Evolutionary conservation across 139 green algal species (phyloP).

Genomic region (Auxenochlorella pyrenoidosa): DNA sequence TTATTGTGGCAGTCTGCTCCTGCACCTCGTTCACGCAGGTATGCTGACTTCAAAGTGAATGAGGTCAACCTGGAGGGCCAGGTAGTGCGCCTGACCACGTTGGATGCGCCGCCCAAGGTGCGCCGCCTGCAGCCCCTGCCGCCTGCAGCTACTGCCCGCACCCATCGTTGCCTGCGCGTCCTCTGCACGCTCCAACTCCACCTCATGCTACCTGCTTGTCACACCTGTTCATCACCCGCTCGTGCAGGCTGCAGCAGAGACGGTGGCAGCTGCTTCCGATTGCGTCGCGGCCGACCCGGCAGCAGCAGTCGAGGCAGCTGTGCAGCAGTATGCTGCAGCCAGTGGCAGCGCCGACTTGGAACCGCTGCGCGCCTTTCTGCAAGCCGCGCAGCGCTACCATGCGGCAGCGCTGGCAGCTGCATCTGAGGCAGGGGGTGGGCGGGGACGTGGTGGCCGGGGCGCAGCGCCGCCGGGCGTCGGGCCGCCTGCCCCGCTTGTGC

Average conservation of each 20-base stretch:
- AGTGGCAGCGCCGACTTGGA: neutral
- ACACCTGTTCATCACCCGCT: neutral
- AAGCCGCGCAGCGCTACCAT: neutral
- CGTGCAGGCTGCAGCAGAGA: neutral
- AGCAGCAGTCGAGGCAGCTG: neutral
- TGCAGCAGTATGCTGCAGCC: constrained; percentile 15
- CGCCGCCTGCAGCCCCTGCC: too few species aligned
- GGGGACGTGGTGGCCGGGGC: neutral
- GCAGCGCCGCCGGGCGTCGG: too few species aligned
- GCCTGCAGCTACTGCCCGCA: too few species aligned
- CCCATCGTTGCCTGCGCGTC: neutral
- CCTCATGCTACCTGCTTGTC: neutral
- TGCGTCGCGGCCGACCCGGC: neutral
- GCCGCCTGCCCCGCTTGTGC: constrained; percentile 8
- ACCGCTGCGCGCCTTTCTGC: constrained; percentile 2
- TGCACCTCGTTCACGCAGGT: constrained; percentile 57
- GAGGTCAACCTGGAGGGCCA: constrained; percentile 72
- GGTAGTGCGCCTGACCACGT: constrained; percentile 63
- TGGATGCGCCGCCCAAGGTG: constrained; percentile 3
- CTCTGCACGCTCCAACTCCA: neutral
- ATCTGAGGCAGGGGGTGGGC: neutral
- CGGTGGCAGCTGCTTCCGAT: neutral
- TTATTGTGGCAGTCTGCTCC: neutral
- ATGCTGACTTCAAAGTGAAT: constrained; percentile 87
- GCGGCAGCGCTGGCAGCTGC: neutral